Evolutionary conservation across 2,329 filamentous ascomycete species (phyloP), one percentile per base, ranked within the genome.

Genomic region (Neonectria sp.): DNA sequence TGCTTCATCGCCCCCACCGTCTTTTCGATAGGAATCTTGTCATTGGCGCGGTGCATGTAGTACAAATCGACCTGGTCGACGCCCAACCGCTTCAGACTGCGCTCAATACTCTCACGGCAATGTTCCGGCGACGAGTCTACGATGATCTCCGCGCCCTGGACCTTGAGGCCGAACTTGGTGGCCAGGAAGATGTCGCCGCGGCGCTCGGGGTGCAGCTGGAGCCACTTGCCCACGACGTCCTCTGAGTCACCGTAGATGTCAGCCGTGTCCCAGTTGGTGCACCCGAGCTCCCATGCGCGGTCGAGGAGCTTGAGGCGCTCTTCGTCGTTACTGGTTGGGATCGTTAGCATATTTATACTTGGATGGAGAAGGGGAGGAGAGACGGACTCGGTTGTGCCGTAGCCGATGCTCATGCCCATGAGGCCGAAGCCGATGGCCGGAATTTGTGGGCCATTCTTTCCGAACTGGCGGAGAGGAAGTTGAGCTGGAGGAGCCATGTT

Each of bases 41-140:
- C 77, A 56, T 88, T 84, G 13, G 86, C 68, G 2, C 87, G 83
- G 70, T 89, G 87, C 58, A 85, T 80, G 70, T 89, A 88, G 70
- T 86, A 84, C 27, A 91, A 80, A 71, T 91, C 89, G 63, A 91
- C 85, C 57, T 84, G 84, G 4, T 83, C 80, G 0, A 86, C 82
- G 0, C 85, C 84, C 2, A 91, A 77, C 24, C 82, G 79, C 73
- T 81, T 58, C 43, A 90, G 77, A 52, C 81, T 84, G 21, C 64
- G 68, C 29, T 78, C 78, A 24, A 75, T 69, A 7, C 75, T 68
- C 59, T 65, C 55, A 15, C 64, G 66, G 48, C 69, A 78, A 65
- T 80, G 71, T 21, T 74, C 77, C 1, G 80, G 80, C 3, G 73
- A 72, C 8, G 69, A 76, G 56, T 80, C 73, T 5, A 68, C 64